Base-by-base conservation (phyloP, 768 basidiomycete genomes). In the Psilocybe sp. region DNA sequence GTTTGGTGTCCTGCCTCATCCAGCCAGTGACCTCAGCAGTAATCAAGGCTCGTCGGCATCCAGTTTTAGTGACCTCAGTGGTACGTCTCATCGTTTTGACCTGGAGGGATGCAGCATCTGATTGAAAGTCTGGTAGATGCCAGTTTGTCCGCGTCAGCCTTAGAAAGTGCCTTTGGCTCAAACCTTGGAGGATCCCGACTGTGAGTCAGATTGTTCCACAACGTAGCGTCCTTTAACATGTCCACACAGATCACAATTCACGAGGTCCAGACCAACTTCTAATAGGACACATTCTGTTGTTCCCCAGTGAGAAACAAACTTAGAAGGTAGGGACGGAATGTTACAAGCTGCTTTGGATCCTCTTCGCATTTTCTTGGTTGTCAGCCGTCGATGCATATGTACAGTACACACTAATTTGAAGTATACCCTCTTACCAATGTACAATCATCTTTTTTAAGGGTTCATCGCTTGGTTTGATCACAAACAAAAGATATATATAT, bases 41-140 rank as follows among this genome's bases (percentile, higher is more conserved):
- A 81, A 72, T 54, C 78, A 85, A 44, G 81, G 82, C 2, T 91
- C 89, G 18, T 81, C 84, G 38, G 80, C 89, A 0, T 91, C 89
- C 5, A 80, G 91, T 64, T 91, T 92, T 59, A 92, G 90, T 60
- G 91, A 93, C 60, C 61, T 92, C 39, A 93, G 91, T 59, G 90
- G 91, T 90, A 59, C 60, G 80, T 68, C 23, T 16, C 13, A 45
- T 13, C 10, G 11, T 10, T 36, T 40, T 31, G 18, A 5, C 18
- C 11, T 23, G 37, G 2, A n/a, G 44, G 16, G n/a, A n/a, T 45
- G 14, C 12, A 41, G 14, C 23, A 31, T 49, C 1, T 58, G 4
- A 34, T 48, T 53, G 12, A 11, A 23, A 46, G 20, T 49, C 49
- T 12, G 43, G 1, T 54, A 88, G 87, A 89, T 57, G 78, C 81